phyloP scores from a whole-genome alignment of 495 filamentous ascomycete genomes.

The Entonaema liquescens region DNA sequence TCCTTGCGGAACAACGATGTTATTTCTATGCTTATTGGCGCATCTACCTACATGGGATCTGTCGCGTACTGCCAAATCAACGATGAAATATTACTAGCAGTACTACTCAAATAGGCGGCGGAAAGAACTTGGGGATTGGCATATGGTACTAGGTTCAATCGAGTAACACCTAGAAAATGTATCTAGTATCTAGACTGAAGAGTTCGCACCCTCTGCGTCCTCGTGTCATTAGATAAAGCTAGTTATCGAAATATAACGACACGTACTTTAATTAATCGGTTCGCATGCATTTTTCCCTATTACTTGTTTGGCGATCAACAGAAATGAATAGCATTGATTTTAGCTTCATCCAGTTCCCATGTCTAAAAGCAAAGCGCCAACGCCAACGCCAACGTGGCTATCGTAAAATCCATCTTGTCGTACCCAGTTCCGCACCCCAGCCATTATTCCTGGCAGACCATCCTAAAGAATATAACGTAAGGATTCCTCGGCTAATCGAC shows the following conservation, averaged over 20 bases:
- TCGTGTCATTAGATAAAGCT: too few relatives aligned
- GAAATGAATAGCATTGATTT: not conserved
- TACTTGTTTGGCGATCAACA: slow-evolving; percentile 14
- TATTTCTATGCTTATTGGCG: too few relatives aligned
- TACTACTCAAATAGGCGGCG: too few relatives aligned
- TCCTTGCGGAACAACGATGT: too few relatives aligned
- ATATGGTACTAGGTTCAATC: too few relatives aligned
- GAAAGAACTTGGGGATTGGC: too few relatives aligned
- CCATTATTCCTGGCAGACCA: slow-evolving; percentile 2
- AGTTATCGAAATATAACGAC: not conserved
- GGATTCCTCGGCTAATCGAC: slow-evolving; percentile 44
- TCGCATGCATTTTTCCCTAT: slow-evolving; percentile 12
- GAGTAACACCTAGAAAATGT: too few relatives aligned
- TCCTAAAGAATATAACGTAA: slow-evolving; percentile 3
- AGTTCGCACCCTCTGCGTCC: too few relatives aligned
- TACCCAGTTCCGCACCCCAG: slow-evolving; percentile 7
- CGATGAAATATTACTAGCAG: too few relatives aligned
- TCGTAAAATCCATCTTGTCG: slow-evolving; percentile 10
- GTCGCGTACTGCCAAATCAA: too few relatives aligned
- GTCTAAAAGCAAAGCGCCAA: slow-evolving; percentile 11
- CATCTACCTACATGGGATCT: too few relatives aligned
- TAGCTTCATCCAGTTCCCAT: not conserved
- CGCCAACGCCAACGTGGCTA: slow-evolving; percentile 20
- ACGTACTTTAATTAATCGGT: not conserved
- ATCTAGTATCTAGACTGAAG: too few relatives aligned